phyloP scores from a whole-genome alignment of 768 basidiomycete genomes.

The Nidularia pulvinata region DNA sequence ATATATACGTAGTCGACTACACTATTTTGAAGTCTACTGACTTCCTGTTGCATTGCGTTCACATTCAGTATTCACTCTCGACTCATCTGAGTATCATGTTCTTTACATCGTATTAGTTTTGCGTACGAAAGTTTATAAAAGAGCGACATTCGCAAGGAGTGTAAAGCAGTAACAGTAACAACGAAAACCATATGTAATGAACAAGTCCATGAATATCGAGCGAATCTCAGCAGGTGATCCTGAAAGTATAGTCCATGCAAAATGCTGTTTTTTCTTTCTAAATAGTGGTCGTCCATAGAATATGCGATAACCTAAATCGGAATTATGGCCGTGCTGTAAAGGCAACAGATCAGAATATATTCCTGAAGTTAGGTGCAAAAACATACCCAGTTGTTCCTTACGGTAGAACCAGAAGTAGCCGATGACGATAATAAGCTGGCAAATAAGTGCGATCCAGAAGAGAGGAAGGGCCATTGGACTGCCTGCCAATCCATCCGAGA shows the following conservation, averaged over 20 bases:
- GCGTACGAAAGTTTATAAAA: not conserved
- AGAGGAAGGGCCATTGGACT: constrained; percentile 83
- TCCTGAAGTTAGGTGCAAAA: not conserved
- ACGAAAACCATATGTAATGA: not conserved
- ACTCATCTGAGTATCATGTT: no score
- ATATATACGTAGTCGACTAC: no score
- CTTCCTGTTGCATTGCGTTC: no score
- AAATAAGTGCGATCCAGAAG: constrained; percentile 86
- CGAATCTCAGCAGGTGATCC: not conserved
- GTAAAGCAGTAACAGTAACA: not conserved
- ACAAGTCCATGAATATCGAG: not conserved
- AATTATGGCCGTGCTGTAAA: constrained; percentile 34
- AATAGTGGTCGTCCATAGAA: constrained; percentile 7
- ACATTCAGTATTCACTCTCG: no score
- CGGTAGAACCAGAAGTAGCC: constrained; percentile 99
- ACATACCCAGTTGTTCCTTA: constrained; percentile 87
- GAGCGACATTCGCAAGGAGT: not conserved
- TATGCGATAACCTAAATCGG: constrained; percentile 7
- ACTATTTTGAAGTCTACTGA: no score
- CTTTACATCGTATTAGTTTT: no score
- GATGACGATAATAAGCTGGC: constrained; percentile 82
- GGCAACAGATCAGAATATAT: not conserved
- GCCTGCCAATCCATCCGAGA: constrained; percentile 64
- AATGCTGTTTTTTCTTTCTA: constrained; percentile 3
- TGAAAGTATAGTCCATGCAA: constrained; percentile 3